Conservation (phyloP, 2,329 filamentous ascomycete genomes). For the Diaporthe batatas region DNA sequence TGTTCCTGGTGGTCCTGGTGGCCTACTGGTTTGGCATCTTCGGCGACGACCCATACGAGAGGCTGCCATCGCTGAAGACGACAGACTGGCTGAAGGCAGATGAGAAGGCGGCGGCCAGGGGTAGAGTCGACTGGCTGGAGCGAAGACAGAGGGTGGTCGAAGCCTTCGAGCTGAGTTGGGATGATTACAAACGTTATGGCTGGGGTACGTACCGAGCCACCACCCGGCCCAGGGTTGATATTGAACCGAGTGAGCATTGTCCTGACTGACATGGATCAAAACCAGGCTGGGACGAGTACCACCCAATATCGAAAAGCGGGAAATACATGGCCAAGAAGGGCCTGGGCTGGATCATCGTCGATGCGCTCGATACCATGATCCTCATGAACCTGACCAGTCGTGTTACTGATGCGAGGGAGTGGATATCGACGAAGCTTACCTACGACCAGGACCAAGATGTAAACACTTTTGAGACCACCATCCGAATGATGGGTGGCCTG, state of each 20-base stretch:
- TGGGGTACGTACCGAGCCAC: slow-evolving; percentile 77
- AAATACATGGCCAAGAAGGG: slow-evolving; percentile 89
- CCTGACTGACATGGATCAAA: slow-evolving; percentile 48
- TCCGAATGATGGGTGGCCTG: slow-evolving; percentile 94
- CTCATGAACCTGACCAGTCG: slow-evolving; percentile 96
- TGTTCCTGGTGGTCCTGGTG: slow-evolving; percentile 65
- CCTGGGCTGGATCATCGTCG: slow-evolving; percentile 98
- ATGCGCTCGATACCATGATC: slow-evolving; percentile 96
- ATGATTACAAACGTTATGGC: slow-evolving; percentile 90
- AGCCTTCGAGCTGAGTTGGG: slow-evolving; percentile 92
- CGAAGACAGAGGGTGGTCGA: slow-evolving; percentile 87
- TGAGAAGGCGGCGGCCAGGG: slow-evolving; percentile 53
- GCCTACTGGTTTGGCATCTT: slow-evolving; percentile 81
- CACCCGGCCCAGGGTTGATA: neutral
- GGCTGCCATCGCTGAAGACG: slow-evolving; percentile 52
- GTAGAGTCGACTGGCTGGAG: slow-evolving; percentile 77
- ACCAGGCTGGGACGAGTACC: slow-evolving; percentile 85
- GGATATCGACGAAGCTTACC: slow-evolving; percentile 83
- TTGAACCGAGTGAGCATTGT: neutral
- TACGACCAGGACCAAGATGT: slow-evolving; percentile 97
- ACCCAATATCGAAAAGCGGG: slow-evolving; percentile 83
- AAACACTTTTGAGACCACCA: slow-evolving; percentile 97
- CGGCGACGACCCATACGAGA: slow-evolving; percentile 52
- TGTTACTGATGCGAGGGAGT: slow-evolving; percentile 86
- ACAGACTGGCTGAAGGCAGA: slow-evolving; percentile 72